These are phyloP conservation scores for Prunus salicina DNA, from an alignment of 306 rosid species.

Conservation along the genomic window DNA sequence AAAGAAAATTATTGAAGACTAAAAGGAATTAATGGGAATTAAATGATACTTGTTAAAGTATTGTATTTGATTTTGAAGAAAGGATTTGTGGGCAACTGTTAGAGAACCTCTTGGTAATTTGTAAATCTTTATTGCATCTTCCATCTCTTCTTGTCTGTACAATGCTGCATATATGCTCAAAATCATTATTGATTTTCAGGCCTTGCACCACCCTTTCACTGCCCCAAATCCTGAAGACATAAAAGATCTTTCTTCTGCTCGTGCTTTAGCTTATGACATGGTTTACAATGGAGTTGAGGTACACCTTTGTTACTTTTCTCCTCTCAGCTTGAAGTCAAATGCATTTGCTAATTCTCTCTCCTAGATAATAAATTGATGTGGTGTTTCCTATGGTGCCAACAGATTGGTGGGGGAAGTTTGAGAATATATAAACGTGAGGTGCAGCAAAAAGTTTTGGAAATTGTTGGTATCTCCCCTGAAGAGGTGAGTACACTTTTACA, in stretches of 20 bases:
- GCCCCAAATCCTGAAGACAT: constrained; percentile 95
- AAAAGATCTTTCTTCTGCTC: constrained; percentile 84
- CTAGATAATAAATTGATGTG: constrained; percentile 5
- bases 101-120: not conserved
- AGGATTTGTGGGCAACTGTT: not conserved
- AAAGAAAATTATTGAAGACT: not conserved
- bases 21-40: not conserved
- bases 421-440: constrained; percentile 86
- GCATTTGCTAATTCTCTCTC: constrained; percentile 3
- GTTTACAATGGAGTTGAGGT: constrained; percentile 99
- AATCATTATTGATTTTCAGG: constrained; percentile 35
- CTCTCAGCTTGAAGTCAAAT: constrained; percentile 18
- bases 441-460: constrained; percentile 86
- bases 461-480: constrained; percentile 81
- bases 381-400: constrained; percentile 24
- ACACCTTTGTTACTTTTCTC: constrained; percentile 2
- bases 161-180: not conserved
- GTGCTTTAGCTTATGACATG: constrained; percentile 97
- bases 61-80: not conserved
- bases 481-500: constrained; percentile 50
- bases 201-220: constrained; percentile 97
- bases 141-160: not conserved
- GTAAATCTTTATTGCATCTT: not conserved
- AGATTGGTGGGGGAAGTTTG: constrained; percentile 98
- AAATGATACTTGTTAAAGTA: not conserved